Conservation (phyloP, 352 stramenopile species). For the Globisporangium mamillatum region DNA sequence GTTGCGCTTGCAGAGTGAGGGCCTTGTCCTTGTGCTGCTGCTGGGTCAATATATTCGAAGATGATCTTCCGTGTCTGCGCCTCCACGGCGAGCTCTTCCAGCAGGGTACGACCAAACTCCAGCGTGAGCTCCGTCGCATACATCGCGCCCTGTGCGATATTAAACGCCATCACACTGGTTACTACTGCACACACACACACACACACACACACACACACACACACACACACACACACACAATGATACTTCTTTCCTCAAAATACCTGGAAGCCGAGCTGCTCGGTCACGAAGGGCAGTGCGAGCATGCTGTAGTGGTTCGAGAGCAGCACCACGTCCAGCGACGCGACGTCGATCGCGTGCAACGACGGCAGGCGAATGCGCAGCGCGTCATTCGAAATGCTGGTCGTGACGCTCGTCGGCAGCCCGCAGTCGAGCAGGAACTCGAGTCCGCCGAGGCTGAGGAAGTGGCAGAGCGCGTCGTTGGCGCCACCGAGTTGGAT, state of each 20-base stretch:
- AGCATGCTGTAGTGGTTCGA: conserved; percentile 74
- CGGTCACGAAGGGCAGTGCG: conserved; percentile 70
- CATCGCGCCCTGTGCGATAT: conserved; percentile 36
- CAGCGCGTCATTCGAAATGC: conserved; percentile 21
- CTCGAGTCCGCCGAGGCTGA: conserved; percentile 76
- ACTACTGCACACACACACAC: background rate
- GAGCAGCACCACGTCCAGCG: conserved; percentile 70
- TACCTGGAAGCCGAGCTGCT: conserved; percentile 71
- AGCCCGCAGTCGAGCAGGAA: conserved; percentile 80
- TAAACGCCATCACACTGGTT: background rate
- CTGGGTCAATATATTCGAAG: conserved; percentile 19
- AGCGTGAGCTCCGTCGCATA: conserved; percentile 74
- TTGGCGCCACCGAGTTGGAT: conserved; percentile 74
- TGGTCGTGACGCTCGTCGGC: conserved; percentile 8
- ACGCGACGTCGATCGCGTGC: conserved; percentile 47
- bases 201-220: too few species aligned
- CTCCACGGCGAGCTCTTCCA: conserved; percentile 57
- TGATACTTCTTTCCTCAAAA: too few species aligned
- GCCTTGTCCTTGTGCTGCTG: background rate
- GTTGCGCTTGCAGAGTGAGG: background rate
- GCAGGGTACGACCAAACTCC: conserved; percentile 61
- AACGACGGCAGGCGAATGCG: conserved; percentile 35
- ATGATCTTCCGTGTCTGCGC: background rate
- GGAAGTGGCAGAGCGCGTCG: conserved; percentile 74
- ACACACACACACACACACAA: background rate